Evolutionary conservation across 2,329 filamentous ascomycete species (phyloP), one percentile per base, ranked within the genome.

Genomic region (Xylogone sp.): DNA sequence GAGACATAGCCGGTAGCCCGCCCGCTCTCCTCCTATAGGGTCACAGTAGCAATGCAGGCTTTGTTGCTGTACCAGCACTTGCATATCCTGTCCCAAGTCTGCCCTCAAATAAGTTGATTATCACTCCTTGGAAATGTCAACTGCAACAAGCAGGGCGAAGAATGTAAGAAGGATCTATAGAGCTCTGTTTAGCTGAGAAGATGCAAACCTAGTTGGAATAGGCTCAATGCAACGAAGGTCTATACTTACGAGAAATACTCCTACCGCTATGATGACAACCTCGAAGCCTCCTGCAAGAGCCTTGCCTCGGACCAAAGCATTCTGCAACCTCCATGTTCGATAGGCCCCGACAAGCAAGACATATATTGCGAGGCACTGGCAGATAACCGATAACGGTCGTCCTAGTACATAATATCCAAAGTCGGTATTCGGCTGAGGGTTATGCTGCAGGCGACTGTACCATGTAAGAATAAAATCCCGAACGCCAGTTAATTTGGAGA

Each of bases 401-500:
- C 84, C 84, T 2, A 87, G 69, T 10, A 75, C 67, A 53, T 75
- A 80, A 63, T 82, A 89, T 1, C 82, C 81, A 52, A 87, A 77
- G 3, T 58, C 55, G 4, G 57, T 51, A 10, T 70, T 67, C 9
- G 63, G 63, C 1, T 20, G 50, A n/a, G 59, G 59, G 16, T 68
- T 61, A 8, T 72, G 62, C 21, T 73, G 64, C 24, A 82, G 73
- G 31, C 62, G 61, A 50, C 60, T 85, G 77, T 3, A 86, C 56
- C 53, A 54, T 34, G n/a, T 18, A 39, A 9, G 5, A 5, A 39
- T 39, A 50, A 46, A 56, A 48, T 44, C 51, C 29, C 43, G 53
- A 44, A 27, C 34, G 16, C 2, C 21, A 52, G 48, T 54, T 51
- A 47, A 53, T 46, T 48, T 46, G 22, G 31, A 46, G 49, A 3